Base-by-base conservation (phyloP, 495 filamentous ascomycete species). In the Lepraria neglecta region DNA sequence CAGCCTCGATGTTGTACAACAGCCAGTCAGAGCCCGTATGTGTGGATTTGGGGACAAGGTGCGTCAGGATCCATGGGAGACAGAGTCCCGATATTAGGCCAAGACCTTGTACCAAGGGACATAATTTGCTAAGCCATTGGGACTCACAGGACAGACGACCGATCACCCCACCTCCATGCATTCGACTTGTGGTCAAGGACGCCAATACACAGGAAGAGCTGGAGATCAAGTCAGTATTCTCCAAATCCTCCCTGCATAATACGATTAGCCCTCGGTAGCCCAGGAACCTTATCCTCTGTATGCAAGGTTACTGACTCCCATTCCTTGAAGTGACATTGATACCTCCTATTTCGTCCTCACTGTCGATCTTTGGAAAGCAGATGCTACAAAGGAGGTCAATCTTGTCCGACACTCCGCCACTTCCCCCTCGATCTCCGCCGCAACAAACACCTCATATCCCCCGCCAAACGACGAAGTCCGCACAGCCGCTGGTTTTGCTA, bases 31-130 rank as follows among this genome's bases (percentile, higher is more conserved):
- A 58, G 94, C 94, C 64, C 88, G 94, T 54, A 98, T 98, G 94
- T 98, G 94, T 78, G 94, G 94, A 2, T 98, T 97, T 78, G 94
- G 94, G 58, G 94, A 98, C 73, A 98, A 98, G 82, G 91, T 95
- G 71, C 42, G 78, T 69, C 55, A 17, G 19, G 30, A 24, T 45
- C 14, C 28, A 38, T 31, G 51, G 43, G 33, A 15, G 9, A 21
- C 28, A 47, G 27, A 15, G 35, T 50, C 43, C 42, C 28, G 28
- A 11, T 30, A 15, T 60, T 33, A 31, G 24, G 35, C 35, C 45
- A 51, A 19, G 38, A 3, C 27, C 38, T 28, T 28, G n/a, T 12
- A 52, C 28, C 21, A 35, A 6, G 38, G 10, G 19, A 53, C 10
- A 33, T 24, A n/a, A 35, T 31, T 40, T 15, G 59, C 59, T 61